Evolutionary conservation across 441 rosid genomes (phyloP).

Genomic region (Adansonia madagascariensis): DNA sequence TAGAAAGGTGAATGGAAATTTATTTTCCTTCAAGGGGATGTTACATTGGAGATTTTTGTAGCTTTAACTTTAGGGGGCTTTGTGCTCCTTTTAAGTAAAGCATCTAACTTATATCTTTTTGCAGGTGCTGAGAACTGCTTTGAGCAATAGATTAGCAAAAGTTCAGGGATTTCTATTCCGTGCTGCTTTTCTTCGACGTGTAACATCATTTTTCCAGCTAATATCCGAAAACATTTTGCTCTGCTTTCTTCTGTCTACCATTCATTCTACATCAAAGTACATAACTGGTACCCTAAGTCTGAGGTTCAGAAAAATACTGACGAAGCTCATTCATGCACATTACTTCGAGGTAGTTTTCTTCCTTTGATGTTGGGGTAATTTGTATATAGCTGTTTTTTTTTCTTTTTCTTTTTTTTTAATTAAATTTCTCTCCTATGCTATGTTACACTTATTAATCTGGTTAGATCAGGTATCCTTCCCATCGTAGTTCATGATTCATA

Average conservation of each 20-base stretch:
- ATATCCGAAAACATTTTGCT: conserved; percentile 91
- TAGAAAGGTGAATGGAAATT: background rate
- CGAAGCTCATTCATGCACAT: conserved; percentile 83
- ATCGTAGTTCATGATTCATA: background rate
- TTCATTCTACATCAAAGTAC: conserved; percentile 88
- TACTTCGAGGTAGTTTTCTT: conserved; percentile 82
- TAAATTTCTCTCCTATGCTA: background rate
- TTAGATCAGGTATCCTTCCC: background rate
- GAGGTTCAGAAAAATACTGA: conserved; percentile 90
- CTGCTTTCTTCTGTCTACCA: conserved; percentile 89
- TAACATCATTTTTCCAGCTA: conserved; percentile 81
- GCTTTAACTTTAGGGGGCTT: background rate
- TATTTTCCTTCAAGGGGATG: background rate
- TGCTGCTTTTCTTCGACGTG: conserved; percentile 94
- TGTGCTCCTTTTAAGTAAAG: background rate
- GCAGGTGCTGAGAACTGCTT: conserved; percentile 88
- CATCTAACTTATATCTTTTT: conserved; percentile 22
- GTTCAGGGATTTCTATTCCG: conserved; percentile 98
- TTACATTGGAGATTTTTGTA: background rate
- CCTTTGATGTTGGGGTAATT: background rate
- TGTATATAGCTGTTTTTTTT: background rate
- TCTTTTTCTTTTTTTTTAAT: no score
- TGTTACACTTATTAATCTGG: background rate
- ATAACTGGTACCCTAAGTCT: conserved; percentile 90
- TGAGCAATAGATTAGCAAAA: conserved; percentile 97